These are phyloP conservation scores for Candida krabiensis DNA, from an alignment of 805 yeast genomes.

Conservation along the genomic window DNA sequence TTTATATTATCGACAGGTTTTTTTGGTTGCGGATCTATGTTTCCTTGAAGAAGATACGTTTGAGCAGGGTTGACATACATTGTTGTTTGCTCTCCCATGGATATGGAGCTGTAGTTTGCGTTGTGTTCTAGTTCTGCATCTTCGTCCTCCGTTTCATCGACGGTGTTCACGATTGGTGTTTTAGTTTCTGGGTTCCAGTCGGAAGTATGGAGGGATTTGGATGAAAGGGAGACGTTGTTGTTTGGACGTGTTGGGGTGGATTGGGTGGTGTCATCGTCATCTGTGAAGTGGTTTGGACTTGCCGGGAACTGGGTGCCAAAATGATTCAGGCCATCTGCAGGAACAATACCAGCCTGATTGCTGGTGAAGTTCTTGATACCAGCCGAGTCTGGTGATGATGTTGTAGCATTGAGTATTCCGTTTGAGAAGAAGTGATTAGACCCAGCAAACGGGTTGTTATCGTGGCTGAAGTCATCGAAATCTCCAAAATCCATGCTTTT, in stretches of 20 bases:
- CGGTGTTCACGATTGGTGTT: background rate
- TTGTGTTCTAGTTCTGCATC: conserved; percentile 2
- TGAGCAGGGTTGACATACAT: conserved; percentile 17
- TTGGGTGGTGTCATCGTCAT: too few relatives aligned
- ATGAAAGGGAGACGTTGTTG: background rate
- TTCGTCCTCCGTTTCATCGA: conserved; percentile 1
- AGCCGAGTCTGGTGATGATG: background rate
- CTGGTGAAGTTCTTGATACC: background rate
- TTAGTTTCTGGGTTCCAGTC: background rate
- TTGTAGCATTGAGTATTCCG: conserved; percentile 25
- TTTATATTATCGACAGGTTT: background rate
- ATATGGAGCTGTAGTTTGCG: conserved; percentile 10
- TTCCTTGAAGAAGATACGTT: conserved; percentile 5
- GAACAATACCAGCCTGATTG: background rate
- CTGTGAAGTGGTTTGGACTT: too few relatives aligned
- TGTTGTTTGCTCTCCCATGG: conserved; percentile 18
- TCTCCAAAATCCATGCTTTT: conserved; percentile 27
- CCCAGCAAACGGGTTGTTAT: conserved; percentile 38
- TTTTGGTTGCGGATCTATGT: background rate
- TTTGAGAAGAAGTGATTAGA: conserved; percentile 31
- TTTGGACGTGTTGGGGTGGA: background rate
- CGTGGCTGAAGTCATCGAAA: conserved; percentile 32
- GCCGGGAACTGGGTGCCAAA: background rate
- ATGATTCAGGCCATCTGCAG: background rate
- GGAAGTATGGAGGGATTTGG: background rate